Evolutionary conservation across 129 eudicot genomes (phyloP), one percentile per base, ranked within the genome.

Genomic region (Scalesia atractyloides): DNA sequence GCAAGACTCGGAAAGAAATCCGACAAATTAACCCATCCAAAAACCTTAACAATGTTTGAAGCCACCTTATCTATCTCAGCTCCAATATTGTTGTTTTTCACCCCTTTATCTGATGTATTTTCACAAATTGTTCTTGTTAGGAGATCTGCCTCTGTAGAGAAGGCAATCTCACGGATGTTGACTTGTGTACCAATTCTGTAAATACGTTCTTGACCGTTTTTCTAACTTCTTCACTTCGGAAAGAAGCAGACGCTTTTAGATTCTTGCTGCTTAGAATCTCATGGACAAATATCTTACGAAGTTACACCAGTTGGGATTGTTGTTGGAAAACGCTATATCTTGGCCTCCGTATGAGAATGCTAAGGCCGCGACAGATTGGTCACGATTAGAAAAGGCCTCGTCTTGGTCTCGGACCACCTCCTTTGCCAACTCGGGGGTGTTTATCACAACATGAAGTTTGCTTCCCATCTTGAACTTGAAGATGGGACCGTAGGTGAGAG

Each of bases 351-450:
- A 36, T 11, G 19, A n/a, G 12, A 52, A 1, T 18, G 14, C 36
- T 7, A 37, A 54, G 8, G 18, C 75, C 2, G 52, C 66, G 0
- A 19, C 13, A 17, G 54, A 3, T 11, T 16, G 52, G 14, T 54
- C 52, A 2, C 41, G 64, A 39, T 56, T 39, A n/a, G 75, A 37
- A 41, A 70, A 70, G 39, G 20, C 20, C 52, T 57, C 62, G 1
- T 69, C 74, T 30, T 51, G 50, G 62, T 69, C 74, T 15, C 49
- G 54, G 20, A 46, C 57, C 71, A 52, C n/a, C n/a, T n/a, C n/a
- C n/a, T n/a, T n/a, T n/a, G n/a, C n/a, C n/a, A 64, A 64, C 53
- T 64, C 53, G 1, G 52, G 33, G 8, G 36, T 64, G 48, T 18
- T 64, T 18, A 64, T 64, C 52, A 41, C 69, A 41, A 64, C 69